A percentile compares a stretch with the other conserved stretches of the same genome.
phyloP scores from a whole-genome alignment of 768 basidiomycete species.

The Chlorophyllum brunneum region DNA sequence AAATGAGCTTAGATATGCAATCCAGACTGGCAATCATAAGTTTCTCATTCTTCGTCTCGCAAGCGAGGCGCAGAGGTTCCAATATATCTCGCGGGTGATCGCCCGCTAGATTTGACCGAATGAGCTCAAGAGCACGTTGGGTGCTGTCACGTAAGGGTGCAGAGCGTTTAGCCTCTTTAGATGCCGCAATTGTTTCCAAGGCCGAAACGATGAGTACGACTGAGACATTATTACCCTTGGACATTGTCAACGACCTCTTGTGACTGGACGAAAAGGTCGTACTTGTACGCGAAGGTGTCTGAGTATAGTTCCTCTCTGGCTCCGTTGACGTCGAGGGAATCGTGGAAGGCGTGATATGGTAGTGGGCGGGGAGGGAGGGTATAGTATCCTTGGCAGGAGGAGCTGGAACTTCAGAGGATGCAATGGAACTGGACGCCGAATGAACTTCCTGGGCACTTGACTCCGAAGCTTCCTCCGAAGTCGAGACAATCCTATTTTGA shows the following conservation, averaged over 20 bases:
- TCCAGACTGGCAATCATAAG: conserved; percentile 96
- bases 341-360: not conserved
- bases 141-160: conserved; percentile 78
- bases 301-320: conserved; percentile 19
- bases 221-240: conserved; percentile 71
- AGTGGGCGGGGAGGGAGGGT: not conserved
- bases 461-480: not conserved
- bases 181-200: conserved; percentile 79
- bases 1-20: conserved; percentile 95
- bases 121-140: conserved; percentile 77
- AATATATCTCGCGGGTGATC: conserved; percentile 85
- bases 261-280: conserved; percentile 28
- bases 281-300: conserved; percentile 21
- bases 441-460: not conserved
- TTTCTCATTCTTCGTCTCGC: conserved; percentile 91
- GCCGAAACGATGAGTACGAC: conserved; percentile 81
- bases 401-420: not conserved
- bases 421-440: not conserved
- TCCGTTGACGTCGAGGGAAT: conserved; percentile 5
- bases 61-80: conserved; percentile 93
- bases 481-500: not conserved
- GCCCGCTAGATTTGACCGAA: conserved; percentile 70
- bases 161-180: conserved; percentile 86
- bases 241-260: conserved; percentile 57
- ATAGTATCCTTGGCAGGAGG: conserved; percentile 4